Base-by-base conservation (phyloP, 2,329 filamentous ascomycete genomes). In the Xylariaceae sp. region DNA sequence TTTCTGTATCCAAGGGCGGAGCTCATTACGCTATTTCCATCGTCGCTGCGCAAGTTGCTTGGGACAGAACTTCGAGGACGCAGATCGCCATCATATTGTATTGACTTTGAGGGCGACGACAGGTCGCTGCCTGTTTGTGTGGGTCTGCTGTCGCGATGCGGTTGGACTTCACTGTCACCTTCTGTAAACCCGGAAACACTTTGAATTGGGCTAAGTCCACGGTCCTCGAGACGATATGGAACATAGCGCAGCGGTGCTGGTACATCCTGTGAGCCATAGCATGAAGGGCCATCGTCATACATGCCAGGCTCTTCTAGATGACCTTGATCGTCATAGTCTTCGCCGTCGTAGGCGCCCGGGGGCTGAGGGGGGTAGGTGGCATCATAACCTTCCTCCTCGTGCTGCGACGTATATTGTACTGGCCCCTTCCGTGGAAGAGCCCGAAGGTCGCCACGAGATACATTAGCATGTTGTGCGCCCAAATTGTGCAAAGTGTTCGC, bases 131-230 rank as follows among this genome's bases (percentile, higher is more conserved):
- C 70, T 12, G 69, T 70, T 11, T 76, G 77, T 44, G 78, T 78
- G 34, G 80, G 72, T 54, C 76, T 72, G 1, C 83, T 82, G 55
- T 85, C 79, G 47, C 80, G 80, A 63, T 80, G 81, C 32, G 73
- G 72, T 35, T 78, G 77, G 31, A 74, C 73, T 58, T 85, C 80
- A 64, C 77, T 85, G 51, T 83, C 83, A 46, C 84, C 83, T 64
- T 91, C 85, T 3, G 83, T 86, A 65, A 91, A 92, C 59, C 91
- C 94, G 8, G 90, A 92, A 12, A 96, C 89, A 64, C 91, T 96
- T 62, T 94, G 91, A 56, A 95, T 91, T 0, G 92, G 92, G 67
- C 91, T 96, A 47, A 95, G 73, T 8, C 85, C 86, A 42, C 88
- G 86, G 50, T 83, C 80, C 62, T 87, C 83, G 8, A 83, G 79